Conservation (phyloP, 225 moss, liverwort and hornwort species). For the Neckera pumila region DNA sequence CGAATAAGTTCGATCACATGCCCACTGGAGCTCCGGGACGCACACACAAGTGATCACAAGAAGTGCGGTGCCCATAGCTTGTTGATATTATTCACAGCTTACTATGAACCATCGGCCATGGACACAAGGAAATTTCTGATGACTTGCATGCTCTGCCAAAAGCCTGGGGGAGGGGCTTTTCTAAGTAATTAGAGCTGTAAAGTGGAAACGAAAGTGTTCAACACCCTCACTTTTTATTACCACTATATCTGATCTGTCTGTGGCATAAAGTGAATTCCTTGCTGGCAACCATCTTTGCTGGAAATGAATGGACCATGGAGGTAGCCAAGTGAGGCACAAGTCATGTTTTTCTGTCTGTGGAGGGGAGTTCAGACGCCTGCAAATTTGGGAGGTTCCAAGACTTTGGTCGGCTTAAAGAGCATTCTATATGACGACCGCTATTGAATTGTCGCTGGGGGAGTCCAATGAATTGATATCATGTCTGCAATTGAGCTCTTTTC, state of each 20-base stretch:
- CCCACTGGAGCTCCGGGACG: not conserved
- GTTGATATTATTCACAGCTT: not conserved
- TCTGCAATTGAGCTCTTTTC: not conserved
- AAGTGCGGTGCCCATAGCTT: not conserved
- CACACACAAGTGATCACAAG: not conserved
- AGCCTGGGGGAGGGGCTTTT: not conserved
- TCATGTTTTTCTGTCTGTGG: slow-evolving; percentile 10
- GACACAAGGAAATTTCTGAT: not conserved
- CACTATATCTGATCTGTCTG: not conserved
- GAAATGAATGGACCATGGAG: not conserved
- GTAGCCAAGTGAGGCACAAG: not conserved
- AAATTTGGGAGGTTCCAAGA: not conserved
- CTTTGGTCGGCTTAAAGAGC: not conserved
- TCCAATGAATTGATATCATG: no score
- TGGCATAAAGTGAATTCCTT: not conserved
- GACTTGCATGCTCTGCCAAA: not conserved
- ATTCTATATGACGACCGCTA: not conserved
- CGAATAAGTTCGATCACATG: not conserved
- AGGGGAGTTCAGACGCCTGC: not conserved
- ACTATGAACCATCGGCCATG: not conserved
- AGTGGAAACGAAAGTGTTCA: not conserved
- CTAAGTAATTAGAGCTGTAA: not conserved
- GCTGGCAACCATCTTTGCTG: not conserved
- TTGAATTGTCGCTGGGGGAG: not conserved
- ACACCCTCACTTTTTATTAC: not conserved